These are phyloP conservation scores for Rhodotorula graminis DNA, from an alignment of 768 basidiomycete species.

Conservation along the genomic window DNA sequence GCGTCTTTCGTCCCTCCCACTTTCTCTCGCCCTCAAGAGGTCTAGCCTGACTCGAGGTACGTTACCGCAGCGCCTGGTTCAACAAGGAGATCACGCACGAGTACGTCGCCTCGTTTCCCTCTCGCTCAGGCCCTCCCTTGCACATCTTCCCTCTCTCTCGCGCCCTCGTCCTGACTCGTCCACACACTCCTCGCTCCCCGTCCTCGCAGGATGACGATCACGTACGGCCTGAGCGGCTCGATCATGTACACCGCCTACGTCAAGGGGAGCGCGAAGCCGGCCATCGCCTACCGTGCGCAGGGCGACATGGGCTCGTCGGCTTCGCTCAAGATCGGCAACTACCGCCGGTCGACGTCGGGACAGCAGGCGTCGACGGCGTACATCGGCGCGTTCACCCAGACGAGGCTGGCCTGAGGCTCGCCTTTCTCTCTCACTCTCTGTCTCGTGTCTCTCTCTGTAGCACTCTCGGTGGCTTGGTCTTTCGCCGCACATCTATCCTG, in stretches of 20 bases:
- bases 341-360: background rate
- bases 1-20: background rate
- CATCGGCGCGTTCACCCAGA: slow-evolving; percentile 17
- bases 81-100: slow-evolving; percentile 6
- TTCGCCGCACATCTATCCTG: background rate
- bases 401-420: background rate
- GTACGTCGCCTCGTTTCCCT: no score
- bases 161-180: no score
- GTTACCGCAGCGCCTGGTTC: slow-evolving; percentile 16
- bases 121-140: no score
- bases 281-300: slow-evolving; percentile 4
- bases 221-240: slow-evolving; percentile 21
- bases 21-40: background rate
- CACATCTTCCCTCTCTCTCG: no score
- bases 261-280: background rate
- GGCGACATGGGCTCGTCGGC: slow-evolving; percentile 26
- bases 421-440: no score
- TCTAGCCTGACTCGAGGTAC: no score
- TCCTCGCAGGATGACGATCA: slow-evolving; percentile 1
- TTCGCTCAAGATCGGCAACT: slow-evolving; percentile 20
- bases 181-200: no score
- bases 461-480: no score
- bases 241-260: slow-evolving; percentile 18
- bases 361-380: background rate
- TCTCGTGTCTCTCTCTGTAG: background rate